Evolutionary conservation across 139 green algal genomes (phyloP).

Genomic region (Tetratostichococcus sp.): DNA sequence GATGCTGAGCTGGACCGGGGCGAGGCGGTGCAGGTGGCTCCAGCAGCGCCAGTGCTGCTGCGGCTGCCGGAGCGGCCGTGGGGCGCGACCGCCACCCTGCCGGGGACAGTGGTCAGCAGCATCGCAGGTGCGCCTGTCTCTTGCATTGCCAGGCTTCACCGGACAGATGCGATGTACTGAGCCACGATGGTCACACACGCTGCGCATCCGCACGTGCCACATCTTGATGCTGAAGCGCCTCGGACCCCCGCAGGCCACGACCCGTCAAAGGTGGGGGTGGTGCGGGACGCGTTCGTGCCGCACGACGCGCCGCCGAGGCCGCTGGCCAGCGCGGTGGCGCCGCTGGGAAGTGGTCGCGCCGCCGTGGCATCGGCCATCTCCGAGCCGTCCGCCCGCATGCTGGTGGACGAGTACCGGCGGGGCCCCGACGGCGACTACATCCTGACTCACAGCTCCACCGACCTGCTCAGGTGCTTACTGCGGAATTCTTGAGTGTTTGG

Average conservation of each 20-base stretch:
- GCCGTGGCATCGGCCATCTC: constrained; percentile 37
- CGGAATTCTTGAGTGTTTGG: too few relatives aligned
- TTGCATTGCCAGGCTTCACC: too few relatives aligned
- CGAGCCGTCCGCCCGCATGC: constrained; percentile 34
- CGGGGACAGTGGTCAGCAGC: constrained; percentile 25
- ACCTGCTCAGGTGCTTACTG: constrained; percentile 39
- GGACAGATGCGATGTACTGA: too few relatives aligned
- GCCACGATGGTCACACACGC: too few relatives aligned
- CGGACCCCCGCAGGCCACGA: constrained; percentile 3
- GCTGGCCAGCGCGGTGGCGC: constrained; percentile 34
- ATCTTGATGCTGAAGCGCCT: too few relatives aligned
- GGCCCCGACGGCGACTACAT: constrained; percentile 17
- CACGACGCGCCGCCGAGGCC: constrained; percentile 37
- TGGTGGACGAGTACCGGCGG: constrained; percentile 71
- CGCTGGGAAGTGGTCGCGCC: constrained; percentile 36
- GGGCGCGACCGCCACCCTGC: constrained; percentile 46
- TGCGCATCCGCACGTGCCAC: not conserved
- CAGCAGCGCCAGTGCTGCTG: constrained; percentile 40
- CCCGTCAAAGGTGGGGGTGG: constrained; percentile 44
- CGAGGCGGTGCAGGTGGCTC: constrained; percentile 8
- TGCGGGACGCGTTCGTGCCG: constrained; percentile 61
- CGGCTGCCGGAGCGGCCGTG: constrained; percentile 54
- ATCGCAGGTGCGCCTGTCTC: not conserved
- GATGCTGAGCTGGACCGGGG: not conserved
- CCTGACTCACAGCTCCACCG: constrained; percentile 30